Evolutionary conservation across 2,329 filamentous ascomycete species (phyloP).

Genomic region (Ophiostoma ulmi): DNA sequence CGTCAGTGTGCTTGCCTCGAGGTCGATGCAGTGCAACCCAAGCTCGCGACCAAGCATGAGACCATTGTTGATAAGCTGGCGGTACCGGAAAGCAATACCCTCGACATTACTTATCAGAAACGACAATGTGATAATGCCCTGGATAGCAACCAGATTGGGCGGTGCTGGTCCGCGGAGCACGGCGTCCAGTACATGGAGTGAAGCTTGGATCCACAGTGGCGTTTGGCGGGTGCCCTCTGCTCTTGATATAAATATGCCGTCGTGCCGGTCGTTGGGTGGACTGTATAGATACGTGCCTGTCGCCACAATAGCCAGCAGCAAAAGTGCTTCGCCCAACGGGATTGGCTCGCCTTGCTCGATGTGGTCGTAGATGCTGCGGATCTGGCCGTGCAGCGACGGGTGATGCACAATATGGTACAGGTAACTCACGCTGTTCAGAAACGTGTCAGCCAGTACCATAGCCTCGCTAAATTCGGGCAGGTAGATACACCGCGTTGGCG

Average conservation of each 20-base stretch:
- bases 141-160: constrained; percentile 11
- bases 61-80: constrained; percentile 15
- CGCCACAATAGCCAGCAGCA: constrained; percentile 19
- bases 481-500: constrained; percentile 9
- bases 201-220: constrained; percentile 16
- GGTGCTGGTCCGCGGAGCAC: constrained; percentile 1
- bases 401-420: constrained; percentile 22
- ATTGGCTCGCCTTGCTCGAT: background rate
- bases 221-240: constrained; percentile 1
- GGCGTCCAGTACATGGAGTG: constrained; percentile 12
- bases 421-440: constrained; percentile 14
- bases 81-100: constrained; percentile 20
- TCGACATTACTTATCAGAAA: constrained; percentile 20
- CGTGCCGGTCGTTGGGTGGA: background rate
- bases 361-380: constrained; percentile 15
- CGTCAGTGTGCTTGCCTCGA: background rate
- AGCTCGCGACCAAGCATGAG: constrained; percentile 18
- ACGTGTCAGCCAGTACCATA: background rate
- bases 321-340: constrained; percentile 10
- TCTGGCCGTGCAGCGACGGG: constrained; percentile 4
- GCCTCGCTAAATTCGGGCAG: constrained; percentile 17
- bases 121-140: constrained; percentile 19
- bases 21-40: constrained; percentile 21
- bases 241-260: background rate
- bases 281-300: constrained; percentile 12